A percentile compares a stretch with the other conserved stretches of the same genome.
Conservation (phyloP, 2,329 filamentous ascomycete species). For the Botrytis elliptica region DNA sequence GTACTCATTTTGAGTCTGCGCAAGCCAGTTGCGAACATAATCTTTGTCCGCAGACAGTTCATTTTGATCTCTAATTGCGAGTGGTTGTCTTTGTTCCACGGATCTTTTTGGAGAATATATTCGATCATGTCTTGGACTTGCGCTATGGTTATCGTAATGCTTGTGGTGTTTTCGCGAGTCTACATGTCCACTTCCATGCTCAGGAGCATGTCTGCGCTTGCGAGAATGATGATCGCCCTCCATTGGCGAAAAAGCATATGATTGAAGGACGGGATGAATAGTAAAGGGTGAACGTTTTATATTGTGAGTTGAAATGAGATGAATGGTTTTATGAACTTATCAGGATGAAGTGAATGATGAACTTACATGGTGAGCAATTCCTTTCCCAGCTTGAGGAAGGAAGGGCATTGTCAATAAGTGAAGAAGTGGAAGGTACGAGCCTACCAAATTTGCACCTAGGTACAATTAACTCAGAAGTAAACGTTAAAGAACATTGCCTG, state of each 20-base stretch:
- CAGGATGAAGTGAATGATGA: background rate
- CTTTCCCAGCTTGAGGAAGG: background rate
- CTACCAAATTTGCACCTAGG: background rate
- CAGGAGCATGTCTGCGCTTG: constrained; percentile 11
- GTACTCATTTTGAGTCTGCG: constrained; percentile 26
- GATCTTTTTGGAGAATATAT: background rate
- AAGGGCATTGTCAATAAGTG: background rate
- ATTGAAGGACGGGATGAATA: background rate
- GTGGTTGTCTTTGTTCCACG: background rate
- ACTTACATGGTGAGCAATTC: background rate
- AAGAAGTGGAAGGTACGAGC: background rate
- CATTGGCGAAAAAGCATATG: background rate
- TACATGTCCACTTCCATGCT: background rate
- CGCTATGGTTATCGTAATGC: background rate
- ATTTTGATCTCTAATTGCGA: background rate
- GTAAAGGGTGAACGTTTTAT: constrained; percentile 8
- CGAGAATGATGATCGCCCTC: constrained; percentile 14
- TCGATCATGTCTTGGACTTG: background rate
- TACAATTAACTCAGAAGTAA: background rate
- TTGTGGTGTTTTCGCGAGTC: background rate
- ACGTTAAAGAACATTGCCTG: background rate
- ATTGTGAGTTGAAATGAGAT: background rate
- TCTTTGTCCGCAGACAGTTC: constrained; percentile 29
- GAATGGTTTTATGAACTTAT: background rate
- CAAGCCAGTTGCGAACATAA: constrained; percentile 36